Percentiles rank a stretch among this genome's conserved stretches.
Evolutionary conservation across 83 land plant species (phyloP).

Genomic region (Isoetes engelmannii): DNA sequence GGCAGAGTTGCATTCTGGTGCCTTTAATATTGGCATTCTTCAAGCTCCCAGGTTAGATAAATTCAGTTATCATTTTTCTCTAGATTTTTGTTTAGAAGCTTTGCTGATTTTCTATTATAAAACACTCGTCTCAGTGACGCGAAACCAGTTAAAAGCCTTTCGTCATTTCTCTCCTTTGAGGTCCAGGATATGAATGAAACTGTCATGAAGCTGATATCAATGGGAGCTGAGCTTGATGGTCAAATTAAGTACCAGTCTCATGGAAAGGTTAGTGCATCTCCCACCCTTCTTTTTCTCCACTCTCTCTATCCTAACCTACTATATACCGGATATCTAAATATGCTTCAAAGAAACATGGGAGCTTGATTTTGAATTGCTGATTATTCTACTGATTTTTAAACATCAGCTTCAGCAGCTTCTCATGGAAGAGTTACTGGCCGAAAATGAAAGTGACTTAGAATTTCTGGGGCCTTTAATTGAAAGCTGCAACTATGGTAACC

Average conservation of each 20-base stretch:
- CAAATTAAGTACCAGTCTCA: conserved; percentile 77
- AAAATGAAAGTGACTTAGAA: background rate
- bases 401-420: background rate
- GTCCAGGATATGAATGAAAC: conserved; percentile 71
- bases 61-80: background rate
- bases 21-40: conserved; percentile 81
- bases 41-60: conserved; percentile 50
- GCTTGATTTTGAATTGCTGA: background rate
- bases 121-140: conserved; percentile 33
- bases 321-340: background rate
- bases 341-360: background rate
- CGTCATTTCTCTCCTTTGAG: conserved; percentile 80
- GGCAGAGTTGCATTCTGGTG: conserved; percentile 88
- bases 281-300: background rate
- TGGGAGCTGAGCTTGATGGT: conserved; percentile 95
- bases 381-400: background rate
- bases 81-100: background rate
- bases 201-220: conserved; percentile 63
- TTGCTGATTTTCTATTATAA: no score
- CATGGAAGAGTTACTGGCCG: background rate
- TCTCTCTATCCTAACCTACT: background rate
- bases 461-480: background rate
- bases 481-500: no score
- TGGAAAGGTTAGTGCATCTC: conserved; percentile 64
- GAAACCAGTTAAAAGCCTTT: conserved; percentile 52